A percentile compares a stretch with the other conserved stretches of the same genome.
These are phyloP conservation scores for Cucumis cinereus DNA, from an alignment of 306 rosid genomes.

Conservation along the genomic window DNA sequence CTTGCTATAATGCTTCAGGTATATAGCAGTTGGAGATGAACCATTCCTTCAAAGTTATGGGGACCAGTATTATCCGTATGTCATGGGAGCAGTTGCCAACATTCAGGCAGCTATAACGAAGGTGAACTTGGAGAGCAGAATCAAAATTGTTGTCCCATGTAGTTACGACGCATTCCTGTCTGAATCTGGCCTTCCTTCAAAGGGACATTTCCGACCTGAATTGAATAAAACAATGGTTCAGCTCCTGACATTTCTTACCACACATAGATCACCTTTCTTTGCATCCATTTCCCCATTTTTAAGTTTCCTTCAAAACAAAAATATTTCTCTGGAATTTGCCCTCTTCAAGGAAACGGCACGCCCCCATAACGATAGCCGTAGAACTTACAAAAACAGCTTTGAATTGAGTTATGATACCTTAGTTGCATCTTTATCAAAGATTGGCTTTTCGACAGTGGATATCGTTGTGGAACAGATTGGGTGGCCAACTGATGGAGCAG, in stretches of 20 bases:
- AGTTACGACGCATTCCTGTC: slow-evolving; percentile 65
- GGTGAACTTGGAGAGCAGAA: slow-evolving; percentile 52
- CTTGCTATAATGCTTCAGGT: slow-evolving; percentile 38
- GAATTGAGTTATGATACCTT: slow-evolving; percentile 63
- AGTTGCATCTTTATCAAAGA: slow-evolving; percentile 36
- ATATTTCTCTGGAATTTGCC: slow-evolving; percentile 56
- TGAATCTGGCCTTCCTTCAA: slow-evolving; percentile 44
- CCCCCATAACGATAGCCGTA: slow-evolving; percentile 42
- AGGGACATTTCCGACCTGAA: slow-evolving; percentile 59
- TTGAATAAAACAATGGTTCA: slow-evolving; percentile 74
- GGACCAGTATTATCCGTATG: slow-evolving; percentile 56
- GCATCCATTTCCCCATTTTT: slow-evolving; percentile 64
- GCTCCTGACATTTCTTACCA: slow-evolving; percentile 67
- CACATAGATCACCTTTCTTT: slow-evolving; percentile 60
- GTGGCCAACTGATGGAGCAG: slow-evolving; percentile 94
- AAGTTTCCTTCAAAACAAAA: slow-evolving; percentile 44
- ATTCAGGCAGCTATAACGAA: slow-evolving; percentile 50
- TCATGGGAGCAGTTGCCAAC: slow-evolving; percentile 64
- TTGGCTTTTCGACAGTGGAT: slow-evolving; percentile 52
- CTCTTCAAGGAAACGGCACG: slow-evolving; percentile 60
- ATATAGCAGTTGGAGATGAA: slow-evolving; percentile 86
- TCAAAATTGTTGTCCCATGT: slow-evolving; percentile 91
- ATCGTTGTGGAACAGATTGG: slow-evolving; percentile 76
- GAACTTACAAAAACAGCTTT: slow-evolving; percentile 66
- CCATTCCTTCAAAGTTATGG: slow-evolving; percentile 69